Evolutionary conservation across 257 asterid genomes (phyloP), one percentile per base, ranked within the genome.

Genomic region (Ehretia macrophylla): DNA sequence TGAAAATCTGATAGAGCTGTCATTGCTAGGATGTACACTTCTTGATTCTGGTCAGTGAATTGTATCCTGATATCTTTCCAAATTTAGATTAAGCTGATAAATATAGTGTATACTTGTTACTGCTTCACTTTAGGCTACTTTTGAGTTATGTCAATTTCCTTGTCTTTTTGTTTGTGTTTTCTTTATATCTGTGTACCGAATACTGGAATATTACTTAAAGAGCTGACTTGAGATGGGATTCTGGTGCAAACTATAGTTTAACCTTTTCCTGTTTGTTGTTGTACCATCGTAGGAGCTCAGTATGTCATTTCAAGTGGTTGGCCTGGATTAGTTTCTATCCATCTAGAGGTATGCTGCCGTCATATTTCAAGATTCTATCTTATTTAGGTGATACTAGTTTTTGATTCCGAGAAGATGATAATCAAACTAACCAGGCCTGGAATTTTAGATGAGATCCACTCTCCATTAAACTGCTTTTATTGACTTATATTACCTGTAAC

Each of bases 291-390:
- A 85, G 98, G 75, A 70, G 76, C 98, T 65, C 98, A 81, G 64
- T 77, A 67, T 68, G 75, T 85, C 39, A 87, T 90, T 78, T 81
- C 93, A 70, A 72, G 70, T 59, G 84, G 96, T 45, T 87, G 96
- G 96, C 98, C 95, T 46, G 96, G 96, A 53, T 76, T 90, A 79
- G 76, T 75, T 65, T 72, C 78, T 47, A 79, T 90, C 58, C 86
- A 80, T 75, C 82, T 90, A 51, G 96, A 90, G 98, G 97, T 89
- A 52, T 22, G 38, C 27, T 49, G 27, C 54, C n/a, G 22, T 4
- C 22, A 49, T 21, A 49, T 23, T 45, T 55, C 40, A 55, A 60
- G 54, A 11, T 37, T 19, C 22, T 66, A 61, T 58, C 17, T 44
- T 61, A 48, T 63, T 55, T 42, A 27, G 3, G 6, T 27, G 35